phyloP scores from a whole-genome alignment of 768 basidiomycete species.

The Mycena olivaceomarginata region DNA sequence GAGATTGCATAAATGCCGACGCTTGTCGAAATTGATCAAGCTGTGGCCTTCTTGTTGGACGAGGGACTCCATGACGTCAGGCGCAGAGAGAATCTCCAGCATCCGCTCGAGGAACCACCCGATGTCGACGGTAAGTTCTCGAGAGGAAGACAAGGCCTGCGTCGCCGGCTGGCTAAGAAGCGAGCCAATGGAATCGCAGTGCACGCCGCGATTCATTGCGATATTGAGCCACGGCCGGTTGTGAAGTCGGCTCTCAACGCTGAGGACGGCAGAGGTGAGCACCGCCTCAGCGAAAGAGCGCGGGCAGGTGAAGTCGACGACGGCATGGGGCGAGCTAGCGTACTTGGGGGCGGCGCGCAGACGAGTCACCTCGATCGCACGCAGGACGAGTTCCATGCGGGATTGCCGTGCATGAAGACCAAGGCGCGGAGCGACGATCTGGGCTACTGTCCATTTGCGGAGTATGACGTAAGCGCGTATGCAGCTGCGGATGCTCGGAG shows the following conservation, averaged over 20 bases:
- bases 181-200: constrained; percentile 76
- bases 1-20: constrained; percentile 84
- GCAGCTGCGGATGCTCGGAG: constrained; percentile 85
- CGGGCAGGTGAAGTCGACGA: constrained; percentile 77
- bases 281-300: constrained; percentile 90
- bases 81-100: constrained; percentile 84
- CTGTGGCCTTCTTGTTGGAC: constrained; percentile 70
- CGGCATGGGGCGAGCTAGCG: constrained; percentile 55
- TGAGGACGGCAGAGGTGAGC: constrained; percentile 83
- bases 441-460: constrained; percentile 87
- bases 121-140: constrained; percentile 82
- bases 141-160: constrained; percentile 65
- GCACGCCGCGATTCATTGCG: constrained; percentile 75
- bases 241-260: constrained; percentile 87
- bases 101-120: constrained; percentile 91
- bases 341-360: constrained; percentile 69
- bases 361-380: constrained; percentile 85
- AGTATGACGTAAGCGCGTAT: constrained; percentile 85
- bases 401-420: constrained; percentile 79
- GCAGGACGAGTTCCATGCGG: constrained; percentile 84
- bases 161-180: constrained; percentile 72
- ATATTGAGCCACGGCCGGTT: constrained; percentile 87
- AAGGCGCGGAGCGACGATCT: constrained; percentile 78
- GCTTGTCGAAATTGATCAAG: constrained; percentile 89
- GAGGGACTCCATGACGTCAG: constrained; percentile 77